Evolutionary conservation across 805 yeast genomes (phyloP).

Genomic region (Debaryomyces tyrocola): DNA sequence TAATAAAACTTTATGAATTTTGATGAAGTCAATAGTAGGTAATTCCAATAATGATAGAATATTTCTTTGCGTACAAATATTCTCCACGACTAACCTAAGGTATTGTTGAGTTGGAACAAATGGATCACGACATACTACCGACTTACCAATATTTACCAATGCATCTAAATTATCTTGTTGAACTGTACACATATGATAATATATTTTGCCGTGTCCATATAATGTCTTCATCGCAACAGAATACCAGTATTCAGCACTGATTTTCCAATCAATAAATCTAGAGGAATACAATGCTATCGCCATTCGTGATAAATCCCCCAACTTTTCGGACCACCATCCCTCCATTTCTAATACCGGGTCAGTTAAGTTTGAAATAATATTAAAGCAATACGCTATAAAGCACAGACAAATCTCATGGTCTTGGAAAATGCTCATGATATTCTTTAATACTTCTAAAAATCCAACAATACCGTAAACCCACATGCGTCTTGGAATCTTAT

Average conservation of each 20-base stretch:
- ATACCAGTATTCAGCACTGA: slow-evolving; percentile 83
- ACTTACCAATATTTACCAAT: slow-evolving; percentile 73
- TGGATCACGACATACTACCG: slow-evolving; percentile 78
- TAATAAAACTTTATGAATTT: slow-evolving; percentile 66
- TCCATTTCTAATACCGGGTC: slow-evolving; percentile 58
- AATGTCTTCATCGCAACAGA: slow-evolving; percentile 67
- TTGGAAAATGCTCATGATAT: slow-evolving; percentile 67
- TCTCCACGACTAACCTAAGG: slow-evolving; percentile 73
- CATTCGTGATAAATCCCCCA: slow-evolving; percentile 85
- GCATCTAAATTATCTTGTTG: slow-evolving; percentile 78
- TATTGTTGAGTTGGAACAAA: slow-evolving; percentile 83
- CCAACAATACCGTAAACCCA: slow-evolving; percentile 89
- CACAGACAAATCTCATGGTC: slow-evolving; percentile 80
- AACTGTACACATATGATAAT: slow-evolving; percentile 85
- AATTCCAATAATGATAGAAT: slow-evolving; percentile 58
- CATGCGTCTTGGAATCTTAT: slow-evolving; percentile 74
- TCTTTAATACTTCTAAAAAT: slow-evolving; percentile 72
- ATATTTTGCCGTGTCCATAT: slow-evolving; percentile 82
- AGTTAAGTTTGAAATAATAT: slow-evolving; percentile 52
- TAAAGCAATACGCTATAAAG: slow-evolving; percentile 71
- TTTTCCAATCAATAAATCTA: slow-evolving; percentile 81
- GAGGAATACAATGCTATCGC: slow-evolving; percentile 83
- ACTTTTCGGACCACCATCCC: slow-evolving; percentile 80
- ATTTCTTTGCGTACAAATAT: slow-evolving; percentile 65
- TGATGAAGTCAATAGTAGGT: slow-evolving; percentile 60